Percentiles rank a stretch among this genome's conserved stretches.
Evolutionary conservation across 2,329 filamentous ascomycete genomes (phyloP).

Genomic region (Sporothrix euskadiensis): DNA sequence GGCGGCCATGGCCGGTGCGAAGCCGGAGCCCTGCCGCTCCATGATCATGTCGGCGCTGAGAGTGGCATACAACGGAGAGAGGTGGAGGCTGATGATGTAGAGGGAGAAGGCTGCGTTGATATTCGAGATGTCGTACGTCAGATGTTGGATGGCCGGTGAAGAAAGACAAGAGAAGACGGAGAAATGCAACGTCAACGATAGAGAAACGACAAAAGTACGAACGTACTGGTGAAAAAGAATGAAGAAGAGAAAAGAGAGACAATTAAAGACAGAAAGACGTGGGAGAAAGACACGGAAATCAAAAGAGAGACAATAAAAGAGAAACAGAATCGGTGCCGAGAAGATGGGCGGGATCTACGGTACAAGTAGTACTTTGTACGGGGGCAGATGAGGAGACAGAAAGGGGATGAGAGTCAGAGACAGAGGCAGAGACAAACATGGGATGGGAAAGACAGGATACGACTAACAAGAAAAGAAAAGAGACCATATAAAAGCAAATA

Average conservation of each 20-base stretch:
- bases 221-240: not conserved
- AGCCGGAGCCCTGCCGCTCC: constrained; percentile 13
- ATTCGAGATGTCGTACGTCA: not conserved
- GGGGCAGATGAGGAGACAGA: not conserved
- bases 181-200: not conserved
- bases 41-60: not conserved
- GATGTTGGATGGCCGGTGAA: not conserved
- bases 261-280: not conserved
- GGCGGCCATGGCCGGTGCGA: not conserved
- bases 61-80: not conserved
- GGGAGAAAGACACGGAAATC: not conserved
- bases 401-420: not conserved
- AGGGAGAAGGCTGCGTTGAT: not conserved
- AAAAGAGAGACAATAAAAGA: not conserved
- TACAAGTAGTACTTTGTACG: constrained; percentile 6
- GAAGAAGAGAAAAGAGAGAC: not conserved
- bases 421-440: not conserved
- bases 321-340: not conserved
- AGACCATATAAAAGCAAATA: not conserved
- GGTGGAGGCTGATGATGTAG: not conserved
- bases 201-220: not conserved
- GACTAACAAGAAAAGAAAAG: not conserved
- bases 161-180: not conserved
- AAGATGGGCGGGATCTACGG: constrained; percentile 13
- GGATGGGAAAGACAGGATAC: not conserved